Percentiles rank a stretch among this genome's conserved stretches.
These are phyloP conservation scores for Calonectria pseudoturangicola DNA, from an alignment of 2,329 filamentous ascomycete species.

Conservation along the genomic window DNA sequence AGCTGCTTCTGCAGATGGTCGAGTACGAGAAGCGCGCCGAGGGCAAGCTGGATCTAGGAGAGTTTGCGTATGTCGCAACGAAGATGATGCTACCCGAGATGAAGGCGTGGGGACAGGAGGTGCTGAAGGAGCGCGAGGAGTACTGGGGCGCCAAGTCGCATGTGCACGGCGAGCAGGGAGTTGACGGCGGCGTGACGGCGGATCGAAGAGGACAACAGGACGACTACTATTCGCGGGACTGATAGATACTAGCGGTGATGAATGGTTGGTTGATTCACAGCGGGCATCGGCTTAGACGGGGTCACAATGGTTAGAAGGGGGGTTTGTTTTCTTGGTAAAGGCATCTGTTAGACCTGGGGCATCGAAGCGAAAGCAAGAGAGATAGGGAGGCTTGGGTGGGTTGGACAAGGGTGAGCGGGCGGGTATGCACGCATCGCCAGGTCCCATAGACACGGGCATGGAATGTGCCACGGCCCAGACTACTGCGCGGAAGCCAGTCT, in stretches of 20 bases:
- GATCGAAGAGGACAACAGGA: constrained; percentile 65
- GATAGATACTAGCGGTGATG: constrained; percentile 7
- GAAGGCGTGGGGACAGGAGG: constrained; percentile 84
- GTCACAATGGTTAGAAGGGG: constrained; percentile 1
- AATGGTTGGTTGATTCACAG: background rate
- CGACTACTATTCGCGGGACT: constrained; percentile 67
- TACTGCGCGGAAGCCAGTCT: background rate
- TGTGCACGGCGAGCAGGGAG: constrained; percentile 67
- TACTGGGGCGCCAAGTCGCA: constrained; percentile 79
- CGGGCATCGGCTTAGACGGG: background rate
- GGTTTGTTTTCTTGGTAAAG: constrained; percentile 23
- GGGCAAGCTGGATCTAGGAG: constrained; percentile 83
- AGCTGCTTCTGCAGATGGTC: constrained; percentile 94
- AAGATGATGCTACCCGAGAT: constrained; percentile 86
- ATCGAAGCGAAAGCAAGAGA: background rate
- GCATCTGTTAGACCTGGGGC: constrained; percentile 38
- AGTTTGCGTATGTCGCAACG: constrained; percentile 88
- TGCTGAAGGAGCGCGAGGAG: constrained; percentile 83
- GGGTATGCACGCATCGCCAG: background rate
- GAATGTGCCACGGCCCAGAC: constrained; percentile 7
- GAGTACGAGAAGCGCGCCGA: constrained; percentile 90
- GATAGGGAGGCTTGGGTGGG: background rate
- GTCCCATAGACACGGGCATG: background rate
- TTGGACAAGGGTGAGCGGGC: background rate
- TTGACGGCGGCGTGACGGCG: constrained; percentile 60